Evolutionary conservation across 2,329 filamentous ascomycete species (phyloP).

Genomic region (Aspergillus tanneri): DNA sequence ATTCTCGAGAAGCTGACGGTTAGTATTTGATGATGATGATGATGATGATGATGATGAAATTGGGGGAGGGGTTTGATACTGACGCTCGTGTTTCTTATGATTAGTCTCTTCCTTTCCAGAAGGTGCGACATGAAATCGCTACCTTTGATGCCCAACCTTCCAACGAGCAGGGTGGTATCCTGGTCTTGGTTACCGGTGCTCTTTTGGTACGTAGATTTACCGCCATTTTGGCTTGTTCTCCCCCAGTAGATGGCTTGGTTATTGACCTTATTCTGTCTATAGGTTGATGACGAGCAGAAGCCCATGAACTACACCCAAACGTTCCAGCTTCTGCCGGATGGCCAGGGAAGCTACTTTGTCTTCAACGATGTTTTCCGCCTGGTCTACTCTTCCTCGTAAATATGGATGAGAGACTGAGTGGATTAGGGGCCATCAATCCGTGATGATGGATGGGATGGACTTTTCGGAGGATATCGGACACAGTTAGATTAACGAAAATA

Average conservation of each 20-base stretch:
- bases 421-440: background rate
- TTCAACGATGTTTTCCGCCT: conserved; percentile 96
- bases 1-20: conserved; percentile 85
- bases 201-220: conserved; percentile 77
- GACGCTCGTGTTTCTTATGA: background rate
- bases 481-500: too few relatives aligned
- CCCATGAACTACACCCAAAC: conserved; percentile 89
- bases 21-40: conserved; percentile 36
- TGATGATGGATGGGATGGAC: too few relatives aligned
- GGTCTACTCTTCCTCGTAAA: conserved; percentile 55
- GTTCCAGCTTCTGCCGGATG: conserved; percentile 78
- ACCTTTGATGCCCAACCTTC: conserved; percentile 84
- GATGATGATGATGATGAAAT: background rate
- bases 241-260: background rate
- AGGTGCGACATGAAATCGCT: conserved; percentile 73
- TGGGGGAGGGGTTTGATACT: conserved; percentile 5
- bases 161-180: conserved; percentile 64
- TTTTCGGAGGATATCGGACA: too few relatives aligned
- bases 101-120: conserved; percentile 74
- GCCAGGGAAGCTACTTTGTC: conserved; percentile 72
- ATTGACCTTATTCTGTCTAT: background rate
- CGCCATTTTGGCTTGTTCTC: background rate
- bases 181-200: conserved; percentile 85
- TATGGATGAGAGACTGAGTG: background rate
- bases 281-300: conserved; percentile 83